Percentiles rank a stretch among this genome's conserved stretches.
Evolutionary conservation across 2,329 filamentous ascomycete genomes (phyloP).

Genomic region (Leptographium flavum): DNA sequence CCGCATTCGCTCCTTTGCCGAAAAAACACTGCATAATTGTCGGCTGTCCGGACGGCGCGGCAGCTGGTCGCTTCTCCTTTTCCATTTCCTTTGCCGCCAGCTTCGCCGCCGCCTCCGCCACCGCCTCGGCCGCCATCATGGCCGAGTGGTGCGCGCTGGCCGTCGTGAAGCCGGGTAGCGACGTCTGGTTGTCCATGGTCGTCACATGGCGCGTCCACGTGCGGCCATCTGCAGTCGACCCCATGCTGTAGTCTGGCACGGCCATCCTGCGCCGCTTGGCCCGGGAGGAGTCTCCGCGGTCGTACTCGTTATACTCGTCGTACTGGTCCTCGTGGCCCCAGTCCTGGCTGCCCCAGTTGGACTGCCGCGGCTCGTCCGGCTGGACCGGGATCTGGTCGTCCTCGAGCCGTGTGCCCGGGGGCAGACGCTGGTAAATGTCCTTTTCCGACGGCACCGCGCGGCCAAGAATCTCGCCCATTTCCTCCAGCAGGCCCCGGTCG

Average conservation of each 20-base stretch:
- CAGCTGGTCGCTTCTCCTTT: not conserved
- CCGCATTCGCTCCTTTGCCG: not conserved
- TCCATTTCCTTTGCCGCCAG: not conserved
- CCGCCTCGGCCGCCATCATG: conserved; percentile 20
- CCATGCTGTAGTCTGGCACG: no score
- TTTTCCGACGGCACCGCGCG: conserved; percentile 43
- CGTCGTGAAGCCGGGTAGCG: conserved; percentile 46
- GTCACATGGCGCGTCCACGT: conserved; percentile 34
- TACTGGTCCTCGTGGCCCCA: conserved; percentile 5
- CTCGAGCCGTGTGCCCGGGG: conserved; percentile 40
- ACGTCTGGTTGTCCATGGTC: conserved; percentile 50
- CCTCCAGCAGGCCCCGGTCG: conserved; percentile 43
- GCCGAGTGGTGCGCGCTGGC: conserved; percentile 38
- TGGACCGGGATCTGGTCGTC: conserved; percentile 57
- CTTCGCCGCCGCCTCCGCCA: not conserved
- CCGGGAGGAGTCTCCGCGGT: conserved; percentile 2
- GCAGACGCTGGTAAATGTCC: conserved; percentile 37
- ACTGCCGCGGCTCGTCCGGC: conserved; percentile 23
- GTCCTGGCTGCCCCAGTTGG: conserved; percentile 6
- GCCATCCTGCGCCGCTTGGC: conserved; percentile 11
- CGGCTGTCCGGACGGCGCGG: conserved; percentile 3
- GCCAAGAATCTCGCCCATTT: conserved; percentile 57
- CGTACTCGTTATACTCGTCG: not conserved
- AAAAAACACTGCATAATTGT: conserved; percentile 4
- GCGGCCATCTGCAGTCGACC: no score